phyloP scores from a whole-genome alignment of 768 basidiomycete species.

The Leucocoprinus leucothites region DNA sequence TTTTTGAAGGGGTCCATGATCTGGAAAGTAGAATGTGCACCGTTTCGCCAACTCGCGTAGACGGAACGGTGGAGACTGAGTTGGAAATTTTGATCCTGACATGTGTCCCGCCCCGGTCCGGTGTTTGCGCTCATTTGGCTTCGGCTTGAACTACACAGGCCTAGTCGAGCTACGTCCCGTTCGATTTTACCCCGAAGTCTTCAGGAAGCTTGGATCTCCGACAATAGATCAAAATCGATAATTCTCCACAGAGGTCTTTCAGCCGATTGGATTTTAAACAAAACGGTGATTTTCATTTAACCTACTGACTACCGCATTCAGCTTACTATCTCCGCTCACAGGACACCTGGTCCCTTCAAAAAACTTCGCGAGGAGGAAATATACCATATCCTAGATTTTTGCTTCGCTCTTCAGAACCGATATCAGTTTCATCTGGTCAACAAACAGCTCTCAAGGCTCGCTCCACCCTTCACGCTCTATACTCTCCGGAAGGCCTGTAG shows the following conservation, averaged over 20 bases:
- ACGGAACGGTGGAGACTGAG: background rate
- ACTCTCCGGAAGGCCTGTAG: conserved; percentile 12
- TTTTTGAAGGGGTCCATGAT: conserved; percentile 28
- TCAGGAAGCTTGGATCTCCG: too few relatives aligned
- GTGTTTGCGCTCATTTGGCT: conserved; percentile 2
- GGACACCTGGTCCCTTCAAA: background rate
- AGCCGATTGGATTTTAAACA: too few relatives aligned
- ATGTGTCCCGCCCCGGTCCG: background rate
- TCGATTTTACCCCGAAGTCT: too few relatives aligned
- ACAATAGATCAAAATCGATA: too few relatives aligned
- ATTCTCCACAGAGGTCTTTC: too few relatives aligned
- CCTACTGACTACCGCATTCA: too few relatives aligned
- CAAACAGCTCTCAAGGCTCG: conserved; percentile 16
- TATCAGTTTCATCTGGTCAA: conserved; percentile 16
- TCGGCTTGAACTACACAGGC: too few relatives aligned
- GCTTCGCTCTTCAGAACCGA: background rate
- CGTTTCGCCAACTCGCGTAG: background rate
- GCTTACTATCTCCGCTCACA: background rate
- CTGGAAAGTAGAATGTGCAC: conserved; percentile 3
- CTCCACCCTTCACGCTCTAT: conserved; percentile 13
- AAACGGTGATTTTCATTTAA: too few relatives aligned
- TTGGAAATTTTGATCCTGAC: conserved; percentile 7
- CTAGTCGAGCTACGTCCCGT: too few relatives aligned
- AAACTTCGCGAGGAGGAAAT: conserved; percentile 14
- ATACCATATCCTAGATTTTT: conserved; percentile 11